Base-by-base conservation (phyloP, 2,329 filamentous ascomycete species). In the Neofusicoccum ribis region DNA sequence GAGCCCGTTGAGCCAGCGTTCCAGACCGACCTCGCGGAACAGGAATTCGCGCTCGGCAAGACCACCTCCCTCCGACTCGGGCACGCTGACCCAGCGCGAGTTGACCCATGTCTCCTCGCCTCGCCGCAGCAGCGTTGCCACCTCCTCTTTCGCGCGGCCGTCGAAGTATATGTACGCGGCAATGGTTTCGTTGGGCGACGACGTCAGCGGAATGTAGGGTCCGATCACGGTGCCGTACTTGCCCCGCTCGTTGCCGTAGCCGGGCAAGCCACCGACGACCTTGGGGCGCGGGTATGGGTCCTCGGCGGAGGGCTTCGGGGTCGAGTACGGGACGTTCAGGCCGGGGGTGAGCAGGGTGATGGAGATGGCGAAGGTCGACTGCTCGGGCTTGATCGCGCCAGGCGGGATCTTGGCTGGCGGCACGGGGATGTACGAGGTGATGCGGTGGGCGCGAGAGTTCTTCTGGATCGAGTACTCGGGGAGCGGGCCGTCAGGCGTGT, bases 101-200 rank as follows among this genome's bases (percentile, higher is more conserved):
- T 98, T 99, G 27, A 99, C 96, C 95, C 95, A 99, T 1, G 95
- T 99, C 80, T 99, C 95, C 76, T 98, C 95, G 27, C 95, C 94
- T 12, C 93, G 90, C 64, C 95, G 86, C 61, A 99, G 83, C 65
- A 99, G 82, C 12, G 95, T 99, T 61, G 95, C 95, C 3, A 99
- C 96, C 80, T 99, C 95, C 77, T 99, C 95, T 78, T 99, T 99
- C 67, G 87, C 86, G 68, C 95, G 86, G 17, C 95, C 95, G 78
- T 99, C 95, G 74, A 99, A 99, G 81, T 99, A 99, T 71, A 99
- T 98, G 78, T 99, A 99, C 43, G 94, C 95, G 37, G 95, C 95
- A 72, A 99, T 94, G 14, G 95, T 99, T 81, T 99, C 95, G 78
- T 97, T 97, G 65, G 92, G 90, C 37, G 92, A 96, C 67, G 91